phyloP scores from a whole-genome alignment of 1,284 basidiomycete genomes.

The Tausonia pullulans region DNA sequence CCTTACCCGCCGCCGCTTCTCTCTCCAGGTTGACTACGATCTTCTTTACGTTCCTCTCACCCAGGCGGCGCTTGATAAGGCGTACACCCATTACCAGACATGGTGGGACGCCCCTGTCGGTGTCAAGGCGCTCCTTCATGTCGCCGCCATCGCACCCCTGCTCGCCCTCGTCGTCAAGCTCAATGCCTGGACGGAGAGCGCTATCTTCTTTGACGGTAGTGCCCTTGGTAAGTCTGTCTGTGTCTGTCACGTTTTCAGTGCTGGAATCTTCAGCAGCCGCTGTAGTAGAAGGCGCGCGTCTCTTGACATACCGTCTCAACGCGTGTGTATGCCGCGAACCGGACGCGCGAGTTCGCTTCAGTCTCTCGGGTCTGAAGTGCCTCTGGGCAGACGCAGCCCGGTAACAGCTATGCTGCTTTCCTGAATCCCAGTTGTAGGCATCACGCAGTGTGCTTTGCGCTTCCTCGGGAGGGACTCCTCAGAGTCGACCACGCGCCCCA shows the following conservation, averaged over 20 bases:
- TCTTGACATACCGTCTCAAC: too few relatives aligned
- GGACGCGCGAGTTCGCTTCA: neutral
- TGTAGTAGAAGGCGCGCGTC: too few relatives aligned
- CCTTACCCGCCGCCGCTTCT: conserved; percentile 4
- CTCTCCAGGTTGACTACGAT: conserved; percentile 65
- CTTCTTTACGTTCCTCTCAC: conserved; percentile 55
- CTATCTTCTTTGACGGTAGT: conserved; percentile 82
- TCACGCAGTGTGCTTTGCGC: too few relatives aligned
- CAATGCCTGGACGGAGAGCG: conserved; percentile 74
- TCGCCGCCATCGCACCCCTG: conserved; percentile 62
- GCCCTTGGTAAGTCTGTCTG: conserved; percentile 49
- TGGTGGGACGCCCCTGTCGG: conserved; percentile 82
- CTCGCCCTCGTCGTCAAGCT: conserved; percentile 63
- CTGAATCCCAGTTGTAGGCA: too few relatives aligned
- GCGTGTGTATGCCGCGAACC: too few relatives aligned
- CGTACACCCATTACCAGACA: conserved; percentile 73
- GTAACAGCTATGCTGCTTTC: too few relatives aligned
- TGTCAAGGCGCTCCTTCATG: conserved; percentile 77
- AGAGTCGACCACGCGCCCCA: too few relatives aligned
- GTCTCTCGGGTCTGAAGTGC: neutral
- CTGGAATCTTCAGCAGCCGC: too few relatives aligned
- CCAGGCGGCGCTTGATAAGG: conserved; percentile 55
- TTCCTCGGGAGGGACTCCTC: too few relatives aligned
- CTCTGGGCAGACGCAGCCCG: too few relatives aligned
- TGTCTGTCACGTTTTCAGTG: neutral